Base-by-base conservation (phyloP, 768 basidiomycete species). In the Termitomyces sp. region DNA sequence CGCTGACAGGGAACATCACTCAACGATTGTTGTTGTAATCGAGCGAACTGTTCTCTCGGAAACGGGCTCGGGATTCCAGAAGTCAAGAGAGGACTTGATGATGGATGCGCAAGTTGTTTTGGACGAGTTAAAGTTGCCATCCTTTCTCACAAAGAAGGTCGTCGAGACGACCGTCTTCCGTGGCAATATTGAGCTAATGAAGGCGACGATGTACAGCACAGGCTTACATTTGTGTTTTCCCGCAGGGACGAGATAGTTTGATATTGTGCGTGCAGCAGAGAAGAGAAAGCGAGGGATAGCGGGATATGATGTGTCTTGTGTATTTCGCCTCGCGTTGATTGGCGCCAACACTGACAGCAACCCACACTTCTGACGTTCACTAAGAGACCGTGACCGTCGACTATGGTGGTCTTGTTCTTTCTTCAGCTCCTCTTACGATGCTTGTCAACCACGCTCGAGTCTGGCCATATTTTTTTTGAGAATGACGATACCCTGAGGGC, bases 81-180 rank as follows among this genome's bases (percentile, higher is more conserved):
- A 9, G 66, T 61, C 30, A 74, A 56, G 8, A 64, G 44, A 44
- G 68, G 59, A 32, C 57, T 67, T 36, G 71, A 63, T 5, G 60
- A 59, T 24, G 62, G 53, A 18, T 64, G 64, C 36, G 66, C 51
- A n/a, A 66, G 58, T 35, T 62, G 52, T 62, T 68, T 72, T 16
- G 72, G 67, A 52, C 72, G 73, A 55, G 72, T 72, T 43, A 76
- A 65, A 44, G 76, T 78, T 36, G 76, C 76, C 76, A 78, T 76
- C 36, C 44, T 60, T 52, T 45, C 44, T 44, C 55, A 35, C 20
- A 54, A 48, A 22, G n/a, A 55, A 51, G 48, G 33, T 33, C 32
- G 48, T 49, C 6, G 47, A 11, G 26, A 10, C 7, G 14, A 33
- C 20, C 30, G 36, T 47, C 35, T 47, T 36, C 43, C 50, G 16